Conservation (phyloP, 2,329 filamentous ascomycete genomes). For the Verticillium isaacii region DNA sequence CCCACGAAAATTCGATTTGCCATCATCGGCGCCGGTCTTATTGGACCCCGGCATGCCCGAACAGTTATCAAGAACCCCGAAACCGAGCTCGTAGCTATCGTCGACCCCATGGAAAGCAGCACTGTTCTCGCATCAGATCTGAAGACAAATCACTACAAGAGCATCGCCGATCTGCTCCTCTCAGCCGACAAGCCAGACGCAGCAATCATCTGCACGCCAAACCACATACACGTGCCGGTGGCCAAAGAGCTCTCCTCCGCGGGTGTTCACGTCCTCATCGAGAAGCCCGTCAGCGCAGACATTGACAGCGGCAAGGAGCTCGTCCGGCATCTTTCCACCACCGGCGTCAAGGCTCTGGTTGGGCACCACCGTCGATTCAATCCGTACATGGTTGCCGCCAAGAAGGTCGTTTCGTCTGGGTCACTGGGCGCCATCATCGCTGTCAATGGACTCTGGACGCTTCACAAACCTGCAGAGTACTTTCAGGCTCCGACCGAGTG, state of each 20-base stretch:
- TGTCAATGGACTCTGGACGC: slow-evolving; percentile 49
- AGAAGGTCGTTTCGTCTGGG: slow-evolving; percentile 32
- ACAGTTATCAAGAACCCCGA: slow-evolving; percentile 17
- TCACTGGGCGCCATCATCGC: slow-evolving; percentile 43
- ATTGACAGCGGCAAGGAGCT: slow-evolving; percentile 28
- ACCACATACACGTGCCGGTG: slow-evolving; percentile 50
- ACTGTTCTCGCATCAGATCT: slow-evolving; percentile 16
- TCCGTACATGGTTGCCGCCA: slow-evolving; percentile 45
- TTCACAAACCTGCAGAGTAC: slow-evolving; percentile 46
- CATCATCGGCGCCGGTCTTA: slow-evolving; percentile 24
- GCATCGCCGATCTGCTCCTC: slow-evolving; percentile 37
- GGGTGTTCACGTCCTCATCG: slow-evolving; percentile 49
- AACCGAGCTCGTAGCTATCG: slow-evolving; percentile 21
- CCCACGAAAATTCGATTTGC: slow-evolving; percentile 13
- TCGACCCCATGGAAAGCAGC: slow-evolving; percentile 20
- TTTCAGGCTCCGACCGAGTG: slow-evolving; percentile 43
- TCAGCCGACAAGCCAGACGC: slow-evolving; percentile 38
- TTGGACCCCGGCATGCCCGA: slow-evolving; percentile 24
- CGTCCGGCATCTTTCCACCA: slow-evolving; percentile 17
- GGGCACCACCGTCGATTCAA: slow-evolving; percentile 57
- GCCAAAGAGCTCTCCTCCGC: slow-evolving; percentile 40
- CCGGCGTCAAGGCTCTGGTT: slow-evolving; percentile 40
- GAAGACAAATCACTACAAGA: slow-evolving; percentile 15
- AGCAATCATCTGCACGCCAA: slow-evolving; percentile 56
- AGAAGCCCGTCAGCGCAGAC: slow-evolving; percentile 49